Conservation (phyloP, 495 filamentous ascomycete species). For the Penicillium soppii region DNA sequence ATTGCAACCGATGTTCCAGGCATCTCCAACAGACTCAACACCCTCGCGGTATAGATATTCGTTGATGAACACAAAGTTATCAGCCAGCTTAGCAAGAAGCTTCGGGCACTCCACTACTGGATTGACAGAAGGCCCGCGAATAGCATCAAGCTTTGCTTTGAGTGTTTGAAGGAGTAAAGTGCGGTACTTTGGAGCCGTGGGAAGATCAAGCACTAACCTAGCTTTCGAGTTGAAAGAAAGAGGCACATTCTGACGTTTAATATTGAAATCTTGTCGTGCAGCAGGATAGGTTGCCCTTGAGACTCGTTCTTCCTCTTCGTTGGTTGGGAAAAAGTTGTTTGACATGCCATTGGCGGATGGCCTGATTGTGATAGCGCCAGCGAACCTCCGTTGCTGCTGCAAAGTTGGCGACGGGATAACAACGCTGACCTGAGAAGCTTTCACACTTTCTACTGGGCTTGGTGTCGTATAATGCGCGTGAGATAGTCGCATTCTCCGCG, state of each 20-base stretch:
- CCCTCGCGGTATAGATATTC: constrained; percentile 38
- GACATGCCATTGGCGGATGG: constrained; percentile 14
- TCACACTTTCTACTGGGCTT: constrained; percentile 8
- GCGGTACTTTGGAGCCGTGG: not conserved
- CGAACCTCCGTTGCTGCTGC: constrained; percentile 8
- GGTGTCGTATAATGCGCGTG: not conserved
- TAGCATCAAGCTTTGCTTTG: constrained; percentile 21
- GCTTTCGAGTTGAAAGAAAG: constrained; percentile 6
- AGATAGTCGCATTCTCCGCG: not conserved
- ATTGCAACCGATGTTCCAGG: constrained; percentile 41
- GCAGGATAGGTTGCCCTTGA: constrained; percentile 23
- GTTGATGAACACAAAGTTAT: constrained; percentile 47
- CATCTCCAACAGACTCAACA: constrained; percentile 29
- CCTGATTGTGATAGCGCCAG: not conserved
- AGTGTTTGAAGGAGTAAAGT: constrained; percentile 15
- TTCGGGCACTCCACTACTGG: constrained; percentile 21
- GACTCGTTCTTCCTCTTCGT: constrained; percentile 20
- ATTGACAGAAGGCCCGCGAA: constrained; percentile 29
- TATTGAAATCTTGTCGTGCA: not conserved
- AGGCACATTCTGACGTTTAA: constrained; percentile 12
- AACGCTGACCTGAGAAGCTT: constrained; percentile 11
- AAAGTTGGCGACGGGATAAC: constrained; percentile 28
- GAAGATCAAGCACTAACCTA: not conserved
- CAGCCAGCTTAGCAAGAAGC: constrained; percentile 20
- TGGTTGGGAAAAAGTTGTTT: constrained; percentile 24